These are phyloP conservation scores for Nemania serpens DNA, from an alignment of 2,329 filamentous ascomycete species.

Conservation along the genomic window DNA sequence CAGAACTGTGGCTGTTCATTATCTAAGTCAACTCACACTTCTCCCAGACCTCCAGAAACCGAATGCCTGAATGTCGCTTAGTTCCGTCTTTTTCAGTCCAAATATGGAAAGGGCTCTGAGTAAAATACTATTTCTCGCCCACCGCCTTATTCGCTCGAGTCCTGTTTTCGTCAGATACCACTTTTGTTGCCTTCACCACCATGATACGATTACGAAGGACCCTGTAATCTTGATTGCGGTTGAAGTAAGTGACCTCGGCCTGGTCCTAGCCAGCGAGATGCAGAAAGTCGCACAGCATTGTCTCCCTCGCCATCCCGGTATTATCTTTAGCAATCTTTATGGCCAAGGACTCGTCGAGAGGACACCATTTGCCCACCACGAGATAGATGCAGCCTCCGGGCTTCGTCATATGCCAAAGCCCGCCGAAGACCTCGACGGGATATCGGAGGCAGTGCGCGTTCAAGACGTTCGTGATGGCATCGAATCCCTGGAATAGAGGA, in stretches of 20 bases:
- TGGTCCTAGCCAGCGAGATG: background rate
- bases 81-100: too few relatives aligned
- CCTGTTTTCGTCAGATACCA: background rate
- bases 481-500: background rate
- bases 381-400: background rate
- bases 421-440: background rate
- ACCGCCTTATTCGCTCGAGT: too few relatives aligned
- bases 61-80: too few relatives aligned
- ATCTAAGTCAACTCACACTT: too few relatives aligned
- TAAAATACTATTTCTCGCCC: too few relatives aligned
- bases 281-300: background rate
- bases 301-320: background rate
- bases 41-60: too few relatives aligned
- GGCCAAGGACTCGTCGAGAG: too few relatives aligned
- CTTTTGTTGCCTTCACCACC: background rate
- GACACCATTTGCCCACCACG: background rate
- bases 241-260: background rate
- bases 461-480: background rate
- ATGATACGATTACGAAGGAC: background rate
- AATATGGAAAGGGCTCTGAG: too few relatives aligned
- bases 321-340: too few relatives aligned
- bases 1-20: too few relatives aligned
- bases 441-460: background rate
- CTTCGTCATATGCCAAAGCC: background rate
- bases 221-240: background rate